Conservation (phyloP, 1,139 yeast species). For the Protomyces inundatus region DNA sequence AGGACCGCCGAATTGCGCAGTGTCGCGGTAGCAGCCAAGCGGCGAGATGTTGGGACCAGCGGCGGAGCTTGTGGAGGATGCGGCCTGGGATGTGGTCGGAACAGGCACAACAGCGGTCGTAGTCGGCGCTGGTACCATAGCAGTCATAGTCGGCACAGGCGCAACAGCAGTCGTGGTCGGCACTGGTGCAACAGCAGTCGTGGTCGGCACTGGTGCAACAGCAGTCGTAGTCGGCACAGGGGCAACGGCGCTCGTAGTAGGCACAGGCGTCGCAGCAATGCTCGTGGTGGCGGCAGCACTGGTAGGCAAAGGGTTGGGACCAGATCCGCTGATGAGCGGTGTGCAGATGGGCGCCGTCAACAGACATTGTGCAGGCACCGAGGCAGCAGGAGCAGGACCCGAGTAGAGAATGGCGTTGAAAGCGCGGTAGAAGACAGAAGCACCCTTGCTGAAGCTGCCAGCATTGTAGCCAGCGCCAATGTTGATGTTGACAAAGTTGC, state of each 20-base stretch:
- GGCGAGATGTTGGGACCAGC: background rate
- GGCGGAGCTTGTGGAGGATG: background rate
- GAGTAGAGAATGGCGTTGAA: background rate
- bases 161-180: background rate
- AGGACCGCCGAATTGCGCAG: background rate
- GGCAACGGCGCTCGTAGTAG: background rate
- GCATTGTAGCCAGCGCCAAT: slow-evolving; percentile 5
- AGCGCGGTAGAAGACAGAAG: background rate
- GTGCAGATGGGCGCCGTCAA: background rate
- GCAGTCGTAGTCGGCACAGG: background rate
- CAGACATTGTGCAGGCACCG: slow-evolving; percentile 1
- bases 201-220: background rate
- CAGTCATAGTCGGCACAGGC: background rate
- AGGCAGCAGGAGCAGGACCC: background rate
- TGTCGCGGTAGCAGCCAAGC: slow-evolving; percentile 3
- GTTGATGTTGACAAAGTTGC: background rate
- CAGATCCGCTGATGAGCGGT: background rate
- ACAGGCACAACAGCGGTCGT: background rate
- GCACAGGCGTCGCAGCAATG: background rate
- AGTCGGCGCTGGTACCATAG: background rate
- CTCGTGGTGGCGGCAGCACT: background rate
- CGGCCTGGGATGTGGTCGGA: background rate
- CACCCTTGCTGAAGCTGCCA: background rate
- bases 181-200: background rate
- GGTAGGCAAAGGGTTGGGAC: background rate